Percentiles rank a stretch among this genome's conserved stretches.
phyloP scores from a whole-genome alignment of 2,329 filamentous ascomycete genomes.

The Colletotrichum sublineola region DNA sequence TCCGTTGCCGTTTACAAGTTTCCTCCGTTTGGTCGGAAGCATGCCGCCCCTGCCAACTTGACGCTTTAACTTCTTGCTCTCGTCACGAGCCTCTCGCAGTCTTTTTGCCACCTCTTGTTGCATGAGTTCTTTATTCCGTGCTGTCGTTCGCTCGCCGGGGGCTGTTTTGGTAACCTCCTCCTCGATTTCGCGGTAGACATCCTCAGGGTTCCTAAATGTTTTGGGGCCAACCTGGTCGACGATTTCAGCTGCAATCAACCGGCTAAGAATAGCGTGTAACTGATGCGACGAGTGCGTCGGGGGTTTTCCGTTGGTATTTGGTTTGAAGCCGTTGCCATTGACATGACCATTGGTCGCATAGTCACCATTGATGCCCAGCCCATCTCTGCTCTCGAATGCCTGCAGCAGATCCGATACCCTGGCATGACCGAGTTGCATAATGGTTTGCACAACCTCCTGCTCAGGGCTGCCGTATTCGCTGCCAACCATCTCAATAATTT shows the following conservation, averaged over 20 bases:
- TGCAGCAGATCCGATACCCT: constrained; percentile 78
- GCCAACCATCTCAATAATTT: constrained; percentile 82
- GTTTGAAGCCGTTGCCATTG: constrained; percentile 49
- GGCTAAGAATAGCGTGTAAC: constrained; percentile 64
- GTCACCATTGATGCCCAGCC: constrained; percentile 42
- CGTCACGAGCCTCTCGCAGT: constrained; percentile 66
- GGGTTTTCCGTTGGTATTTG: constrained; percentile 52
- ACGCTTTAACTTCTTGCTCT: constrained; percentile 65
- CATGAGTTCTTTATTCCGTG: constrained; percentile 76
- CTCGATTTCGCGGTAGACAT: constrained; percentile 72
- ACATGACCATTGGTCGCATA: constrained; percentile 47
- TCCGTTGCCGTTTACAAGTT: constrained; percentile 63
- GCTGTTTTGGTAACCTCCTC: constrained; percentile 68
- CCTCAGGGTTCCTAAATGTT: constrained; percentile 72
- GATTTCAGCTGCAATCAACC: constrained; percentile 74
- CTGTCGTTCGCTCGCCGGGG: constrained; percentile 55
- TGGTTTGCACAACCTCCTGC: constrained; percentile 78
- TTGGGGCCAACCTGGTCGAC: constrained; percentile 72
- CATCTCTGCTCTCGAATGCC: constrained; percentile 61
- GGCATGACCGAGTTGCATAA: constrained; percentile 83
- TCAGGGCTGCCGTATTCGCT: constrained; percentile 81
- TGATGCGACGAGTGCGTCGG: constrained; percentile 61
- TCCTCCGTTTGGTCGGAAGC: constrained; percentile 64
- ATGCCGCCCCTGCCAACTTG: constrained; percentile 61
- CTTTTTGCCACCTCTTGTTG: constrained; percentile 67